Evolutionary conservation across 2,329 filamentous ascomycete species (phyloP), one percentile per base, ranked within the genome.

Genomic region (Xylaria sp.): DNA sequence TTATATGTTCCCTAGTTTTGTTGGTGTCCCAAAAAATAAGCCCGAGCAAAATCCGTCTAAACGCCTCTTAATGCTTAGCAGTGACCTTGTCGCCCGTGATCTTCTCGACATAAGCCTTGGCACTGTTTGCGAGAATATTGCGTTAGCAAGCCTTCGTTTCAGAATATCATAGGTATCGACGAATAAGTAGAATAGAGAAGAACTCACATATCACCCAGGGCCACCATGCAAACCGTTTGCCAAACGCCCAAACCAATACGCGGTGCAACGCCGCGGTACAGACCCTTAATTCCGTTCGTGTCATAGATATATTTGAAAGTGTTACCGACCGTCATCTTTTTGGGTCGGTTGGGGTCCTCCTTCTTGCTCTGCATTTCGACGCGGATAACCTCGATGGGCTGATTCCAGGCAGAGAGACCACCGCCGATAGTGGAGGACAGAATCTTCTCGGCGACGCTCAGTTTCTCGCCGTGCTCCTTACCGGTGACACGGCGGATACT

Each of bases 291-390:
- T 70, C 96, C 96, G 83, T 97, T 98, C 80, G 88, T 89, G 75
- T 87, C 80, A 85, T 98, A 98, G 82, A 99, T 98, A 85, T 99
- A 99, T 77, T 81, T 85, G 82, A 89, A 87, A 66, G 90, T 91
- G 83, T 94, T 97, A 76, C 91, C 93, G 72, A 99, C 96, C 60
- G 94, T 98, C 92, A 99, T 91, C 86, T 99, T 99, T 90, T 97
- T 97, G 76, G 96, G 96, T 62, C 96, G 92, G 87, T 98, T 98
- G 70, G 96, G 94, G 81, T 99, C 96, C 77, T 92, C 93, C 77
- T 92, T 98, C 91, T 98, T 98, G 86, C 93, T 97, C 90, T 99
- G 96, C 94, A 99, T 98, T 89, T 99, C 96, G 71, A 99, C 95
- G 74, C 96, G 94, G 81, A 99, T 98, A 81, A 99, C 96, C 89